Conservation (phyloP, 345 rosid species). For the Euclidium syriacum region DNA sequence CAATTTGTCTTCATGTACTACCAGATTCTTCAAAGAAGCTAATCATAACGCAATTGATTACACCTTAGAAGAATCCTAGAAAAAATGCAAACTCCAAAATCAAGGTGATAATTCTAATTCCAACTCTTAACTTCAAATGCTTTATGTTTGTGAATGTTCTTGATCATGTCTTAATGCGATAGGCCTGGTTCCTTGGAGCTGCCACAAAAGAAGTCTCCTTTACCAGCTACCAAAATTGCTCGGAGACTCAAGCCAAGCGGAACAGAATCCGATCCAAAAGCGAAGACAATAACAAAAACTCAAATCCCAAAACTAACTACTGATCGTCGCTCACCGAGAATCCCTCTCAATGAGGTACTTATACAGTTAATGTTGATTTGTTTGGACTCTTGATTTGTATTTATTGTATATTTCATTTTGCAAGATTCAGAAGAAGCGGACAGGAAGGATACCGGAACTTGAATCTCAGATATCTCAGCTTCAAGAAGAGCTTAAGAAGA, state of each 20-base stretch:
- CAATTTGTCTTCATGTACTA: constrained; percentile 34
- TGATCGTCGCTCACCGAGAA: constrained; percentile 69
- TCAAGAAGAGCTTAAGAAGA: constrained; percentile 81
- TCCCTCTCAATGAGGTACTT: constrained; percentile 67
- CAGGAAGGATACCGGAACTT: constrained; percentile 48
- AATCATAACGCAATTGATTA: constrained; percentile 8
- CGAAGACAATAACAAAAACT: constrained; percentile 48
- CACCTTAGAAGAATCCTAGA: background rate
- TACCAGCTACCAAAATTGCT: constrained; percentile 42
- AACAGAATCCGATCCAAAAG: constrained; percentile 38
- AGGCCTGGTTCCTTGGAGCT: constrained; percentile 49
- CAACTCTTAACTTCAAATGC: background rate
- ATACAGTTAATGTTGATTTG: background rate
- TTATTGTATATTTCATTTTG: background rate
- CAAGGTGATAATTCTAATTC: constrained; percentile 23
- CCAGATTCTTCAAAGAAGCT: constrained; percentile 27
- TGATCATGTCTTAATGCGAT: constrained; percentile 20
- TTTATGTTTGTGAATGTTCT: constrained; percentile 3
- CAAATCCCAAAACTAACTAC: constrained; percentile 53
- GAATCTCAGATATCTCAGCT: constrained; percentile 66
- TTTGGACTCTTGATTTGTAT: background rate
- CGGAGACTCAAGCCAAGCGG: constrained; percentile 51
- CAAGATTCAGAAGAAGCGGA: constrained; percentile 55
- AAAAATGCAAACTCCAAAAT: constrained; percentile 26
- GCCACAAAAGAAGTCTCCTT: constrained; percentile 64